Evolutionary conservation across 2,329 filamentous ascomycete species (phyloP).

Genomic region (Dactylellina leptospora): DNA sequence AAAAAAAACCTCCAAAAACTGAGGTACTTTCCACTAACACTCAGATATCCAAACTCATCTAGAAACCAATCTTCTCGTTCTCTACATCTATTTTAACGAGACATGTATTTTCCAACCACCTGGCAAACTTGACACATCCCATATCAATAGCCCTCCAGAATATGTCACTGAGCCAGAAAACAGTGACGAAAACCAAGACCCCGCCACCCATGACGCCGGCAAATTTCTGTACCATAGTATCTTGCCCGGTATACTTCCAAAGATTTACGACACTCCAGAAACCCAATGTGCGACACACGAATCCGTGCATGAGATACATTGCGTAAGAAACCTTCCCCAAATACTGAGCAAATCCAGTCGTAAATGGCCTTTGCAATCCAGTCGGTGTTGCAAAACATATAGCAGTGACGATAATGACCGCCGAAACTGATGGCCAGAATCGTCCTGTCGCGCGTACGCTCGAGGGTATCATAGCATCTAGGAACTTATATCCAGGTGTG

Average conservation of each 20-base stretch:
- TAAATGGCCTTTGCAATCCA: conserved; percentile 58
- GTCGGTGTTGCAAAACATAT: conserved; percentile 25
- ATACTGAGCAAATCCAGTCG: conserved; percentile 56
- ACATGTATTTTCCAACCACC: conserved; percentile 47
- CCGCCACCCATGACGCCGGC: conserved; percentile 33
- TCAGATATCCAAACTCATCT: too few species aligned
- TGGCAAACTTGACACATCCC: conserved; percentile 47
- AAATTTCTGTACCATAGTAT: conserved; percentile 20
- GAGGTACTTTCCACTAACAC: too few species aligned
- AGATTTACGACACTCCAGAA: conserved; percentile 42
- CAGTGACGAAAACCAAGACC: conserved; percentile 34
- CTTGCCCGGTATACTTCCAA: conserved; percentile 36
- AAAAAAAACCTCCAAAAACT: too few species aligned
- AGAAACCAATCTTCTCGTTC: conserved; percentile 21
- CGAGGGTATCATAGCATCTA: conserved; percentile 55
- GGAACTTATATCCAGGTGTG: conserved; percentile 55
- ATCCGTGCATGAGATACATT: conserved; percentile 58
- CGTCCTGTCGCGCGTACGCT: conserved; percentile 53
- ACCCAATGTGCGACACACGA: conserved; percentile 56
- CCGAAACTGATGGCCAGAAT: conserved; percentile 58
- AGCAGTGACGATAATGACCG: conserved; percentile 56
- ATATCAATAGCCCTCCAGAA: conserved; percentile 55
- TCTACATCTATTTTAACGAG: conserved; percentile 13
- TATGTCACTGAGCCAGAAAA: conserved; percentile 56
- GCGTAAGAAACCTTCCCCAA: conserved; percentile 58